Base-by-base conservation (phyloP, 805 yeast genomes). In the Candida odintsovae region DNA sequence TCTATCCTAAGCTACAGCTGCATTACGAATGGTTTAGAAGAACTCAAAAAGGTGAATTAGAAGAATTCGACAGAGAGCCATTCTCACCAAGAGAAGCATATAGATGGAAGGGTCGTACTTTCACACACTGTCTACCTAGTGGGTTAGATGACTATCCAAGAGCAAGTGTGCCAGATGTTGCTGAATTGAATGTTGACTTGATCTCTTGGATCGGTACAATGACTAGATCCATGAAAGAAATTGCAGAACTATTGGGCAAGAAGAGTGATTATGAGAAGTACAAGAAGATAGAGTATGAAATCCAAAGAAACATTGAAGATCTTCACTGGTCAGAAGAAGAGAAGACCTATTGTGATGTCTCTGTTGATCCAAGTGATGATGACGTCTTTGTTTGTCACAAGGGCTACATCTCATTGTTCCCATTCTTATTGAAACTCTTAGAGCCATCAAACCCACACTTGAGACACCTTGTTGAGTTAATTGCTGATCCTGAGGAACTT, bases 121-220 rank as follows among this genome's bases (percentile, higher is more conserved):
- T 73, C 19, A 77, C 82, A 3, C 97, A 88, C 58, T 86, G 96
- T 62, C 71, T 92, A 44, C 94, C 99, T 9, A 84, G 95, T 64
- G 99, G 99, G 0, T 64, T 94, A 33, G 99, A 94, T 65, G 99
- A 94, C 61, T 94, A 90, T 59, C 99, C 99, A 31, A 77, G 99
- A 51, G 83, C 90, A 1, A 68, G 71, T 23, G 78, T 77, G 7
- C 92, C 95, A 2, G 96, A 89, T 63, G 73, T 82, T 37, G 95
- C 95, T 1, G 99, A 94, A 66, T 71, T 94, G 42, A 86, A 94
- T 57, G 94, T 94, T 28, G 99, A 94, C 61, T 71, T 92, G 47
- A 67, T 92, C 41, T 75, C 95, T 6, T 94, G 99, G 99, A 79
- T 94, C 49, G 98, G 96, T 15, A 83, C 86, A 6, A 89, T 92